Conservation (phyloP, 805 yeast genomes). For the Saturnispora saitoi region DNA sequence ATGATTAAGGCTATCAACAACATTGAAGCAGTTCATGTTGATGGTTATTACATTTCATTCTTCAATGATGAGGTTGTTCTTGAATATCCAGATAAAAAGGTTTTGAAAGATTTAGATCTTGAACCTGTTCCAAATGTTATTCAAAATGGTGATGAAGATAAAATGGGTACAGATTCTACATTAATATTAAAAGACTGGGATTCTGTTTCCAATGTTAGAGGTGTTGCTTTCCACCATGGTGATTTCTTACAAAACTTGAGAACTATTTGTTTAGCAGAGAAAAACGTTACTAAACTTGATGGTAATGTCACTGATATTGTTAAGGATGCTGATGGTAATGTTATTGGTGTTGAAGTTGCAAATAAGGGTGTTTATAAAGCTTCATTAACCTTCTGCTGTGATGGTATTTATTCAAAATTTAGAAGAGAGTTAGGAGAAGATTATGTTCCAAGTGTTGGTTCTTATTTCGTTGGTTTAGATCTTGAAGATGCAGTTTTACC, state of each 20-base stretch:
- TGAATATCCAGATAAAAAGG: conserved; percentile 63
- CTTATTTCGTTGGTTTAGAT: conserved; percentile 82
- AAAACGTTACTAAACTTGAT: conserved; percentile 69
- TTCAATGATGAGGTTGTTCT: conserved; percentile 48
- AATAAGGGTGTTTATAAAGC: conserved; percentile 43
- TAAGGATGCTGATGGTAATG: conserved; percentile 40
- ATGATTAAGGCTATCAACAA: conserved; percentile 66
- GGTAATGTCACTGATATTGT: conserved; percentile 73
- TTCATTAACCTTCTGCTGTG: conserved; percentile 69
- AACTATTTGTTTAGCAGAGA: conserved; percentile 53
- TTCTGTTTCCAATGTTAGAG: conserved; percentile 46
- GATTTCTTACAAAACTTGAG: conserved; percentile 74
- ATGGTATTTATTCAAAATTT: conserved; percentile 91
- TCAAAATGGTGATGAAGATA: conserved; percentile 48
- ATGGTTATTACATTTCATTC: conserved; percentile 76
- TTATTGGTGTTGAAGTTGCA: conserved; percentile 67
- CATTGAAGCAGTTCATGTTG: conserved; percentile 67
- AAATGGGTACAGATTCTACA: conserved; percentile 40
- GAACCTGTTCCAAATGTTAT: conserved; percentile 45
- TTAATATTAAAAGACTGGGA: conserved; percentile 48
- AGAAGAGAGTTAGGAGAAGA: conserved; percentile 61
- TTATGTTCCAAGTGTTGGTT: conserved; percentile 59
- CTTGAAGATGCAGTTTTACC: conserved; percentile 72
- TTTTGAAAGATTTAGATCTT: conserved; percentile 36
- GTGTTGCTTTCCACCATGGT: conserved; percentile 92